Conservation (phyloP, 2,329 filamentous ascomycete species). For the Diplodia intermedia region DNA sequence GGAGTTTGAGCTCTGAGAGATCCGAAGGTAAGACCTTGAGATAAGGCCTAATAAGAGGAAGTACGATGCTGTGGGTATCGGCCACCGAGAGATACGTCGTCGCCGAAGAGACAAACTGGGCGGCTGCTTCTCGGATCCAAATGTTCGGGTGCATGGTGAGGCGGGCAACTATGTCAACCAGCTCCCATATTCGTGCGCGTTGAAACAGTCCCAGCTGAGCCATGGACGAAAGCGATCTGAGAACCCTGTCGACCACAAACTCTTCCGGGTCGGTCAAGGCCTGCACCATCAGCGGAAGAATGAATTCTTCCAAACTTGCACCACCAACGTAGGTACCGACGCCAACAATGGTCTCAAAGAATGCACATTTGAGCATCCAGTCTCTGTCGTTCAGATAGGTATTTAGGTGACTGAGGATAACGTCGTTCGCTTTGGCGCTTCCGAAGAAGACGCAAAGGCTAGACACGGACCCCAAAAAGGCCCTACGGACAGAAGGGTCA, state of each 20-base stretch:
- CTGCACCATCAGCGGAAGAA: constrained; percentile 93
- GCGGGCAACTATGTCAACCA: constrained; percentile 80
- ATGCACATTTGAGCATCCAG: constrained; percentile 95
- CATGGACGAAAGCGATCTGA: constrained; percentile 87
- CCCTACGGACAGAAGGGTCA: constrained; percentile 84
- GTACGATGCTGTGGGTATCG: constrained; percentile 81
- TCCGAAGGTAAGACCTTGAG: constrained; percentile 74
- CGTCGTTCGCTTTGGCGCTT: constrained; percentile 88
- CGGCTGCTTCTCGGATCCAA: constrained; percentile 91
- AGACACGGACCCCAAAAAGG: constrained; percentile 89
- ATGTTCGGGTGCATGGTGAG: constrained; percentile 94
- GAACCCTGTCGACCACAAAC: constrained; percentile 87
- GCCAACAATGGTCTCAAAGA: constrained; percentile 93
- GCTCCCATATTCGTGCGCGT: constrained; percentile 81
- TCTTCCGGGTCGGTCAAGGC: constrained; percentile 92
- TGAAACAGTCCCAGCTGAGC: constrained; percentile 88
- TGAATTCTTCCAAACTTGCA: constrained; percentile 90
- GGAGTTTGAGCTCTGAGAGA: constrained; percentile 74
- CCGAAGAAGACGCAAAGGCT: constrained; percentile 95
- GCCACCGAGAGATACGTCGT: constrained; percentile 78
- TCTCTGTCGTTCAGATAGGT: constrained; percentile 96
- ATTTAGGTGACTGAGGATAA: constrained; percentile 94
- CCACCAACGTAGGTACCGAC: constrained; percentile 91
- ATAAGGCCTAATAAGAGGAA: constrained; percentile 81
- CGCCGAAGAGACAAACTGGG: constrained; percentile 80